Evolutionary conservation across 768 basidiomycete species (phyloP).

Genomic region (Auriscalpium vulgare): DNA sequence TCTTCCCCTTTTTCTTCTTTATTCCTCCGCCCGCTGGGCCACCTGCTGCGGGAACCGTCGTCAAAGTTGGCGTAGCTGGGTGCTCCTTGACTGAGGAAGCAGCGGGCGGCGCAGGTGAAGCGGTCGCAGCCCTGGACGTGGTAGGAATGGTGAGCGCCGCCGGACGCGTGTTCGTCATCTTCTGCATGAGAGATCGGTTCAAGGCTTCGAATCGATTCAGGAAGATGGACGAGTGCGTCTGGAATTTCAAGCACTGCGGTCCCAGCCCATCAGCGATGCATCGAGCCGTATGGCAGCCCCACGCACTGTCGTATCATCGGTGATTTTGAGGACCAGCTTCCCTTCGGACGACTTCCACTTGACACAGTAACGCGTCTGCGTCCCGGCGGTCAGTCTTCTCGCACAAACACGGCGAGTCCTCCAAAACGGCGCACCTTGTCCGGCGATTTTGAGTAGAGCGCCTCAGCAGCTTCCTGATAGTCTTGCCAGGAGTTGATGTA

Average conservation of each 20-base stretch:
- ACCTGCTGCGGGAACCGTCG: conserved; percentile 20
- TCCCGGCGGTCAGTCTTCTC: not conserved
- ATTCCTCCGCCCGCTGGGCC: conserved; percentile 46
- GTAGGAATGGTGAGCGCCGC: conserved; percentile 10
- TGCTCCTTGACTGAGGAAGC: conserved; percentile 1
- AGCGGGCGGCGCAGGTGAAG: conserved; percentile 1
- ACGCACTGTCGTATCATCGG: conserved; percentile 81
- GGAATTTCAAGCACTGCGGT: conserved; percentile 87
- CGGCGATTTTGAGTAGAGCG: conserved; percentile 74
- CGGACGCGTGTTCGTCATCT: conserved; percentile 66
- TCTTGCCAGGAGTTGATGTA: conserved; percentile 89
- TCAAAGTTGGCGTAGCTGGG: not conserved
- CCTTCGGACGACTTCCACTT: conserved; percentile 87
- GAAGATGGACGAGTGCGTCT: conserved; percentile 89
- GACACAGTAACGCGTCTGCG: conserved; percentile 80
- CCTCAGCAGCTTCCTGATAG: conserved; percentile 85
- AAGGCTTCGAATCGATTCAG: conserved; percentile 94
- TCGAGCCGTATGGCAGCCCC: too few relatives aligned
- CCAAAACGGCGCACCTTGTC: conserved; percentile 44
- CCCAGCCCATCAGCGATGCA: too few relatives aligned
- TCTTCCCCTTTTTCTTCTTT: conserved; percentile 81
- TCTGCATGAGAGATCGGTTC: conserved; percentile 78
- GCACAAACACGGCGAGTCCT: not conserved
- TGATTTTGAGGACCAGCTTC: conserved; percentile 88
- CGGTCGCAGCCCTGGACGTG: conserved; percentile 7